Conservation (phyloP, 2,329 filamentous ascomycete genomes). For the Aspergillus carbonarius region DNA sequence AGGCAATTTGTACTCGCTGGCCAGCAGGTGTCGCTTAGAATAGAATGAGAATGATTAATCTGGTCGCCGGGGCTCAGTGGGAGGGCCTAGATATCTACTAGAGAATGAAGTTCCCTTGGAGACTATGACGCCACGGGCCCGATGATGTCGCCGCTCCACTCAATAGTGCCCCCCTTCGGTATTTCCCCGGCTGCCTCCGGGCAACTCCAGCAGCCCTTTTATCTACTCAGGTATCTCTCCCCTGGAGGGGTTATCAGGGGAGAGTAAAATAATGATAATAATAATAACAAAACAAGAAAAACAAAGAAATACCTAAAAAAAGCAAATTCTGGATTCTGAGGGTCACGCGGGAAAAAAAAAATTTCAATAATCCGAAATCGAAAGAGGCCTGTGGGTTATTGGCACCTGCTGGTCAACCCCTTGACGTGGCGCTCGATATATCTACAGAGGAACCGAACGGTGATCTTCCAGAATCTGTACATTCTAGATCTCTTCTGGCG, state of each 20-base stretch:
- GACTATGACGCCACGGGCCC: conserved; percentile 8
- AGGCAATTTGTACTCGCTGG: background rate
- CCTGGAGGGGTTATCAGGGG: background rate
- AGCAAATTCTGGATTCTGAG: background rate
- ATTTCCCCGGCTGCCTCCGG: conserved; percentile 2
- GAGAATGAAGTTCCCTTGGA: conserved; percentile 10
- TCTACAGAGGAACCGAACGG: background rate
- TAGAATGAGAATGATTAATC: background rate
- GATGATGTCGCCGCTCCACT: conserved; percentile 13
- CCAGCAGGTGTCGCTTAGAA: background rate
- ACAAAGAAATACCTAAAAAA: background rate
- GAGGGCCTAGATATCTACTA: background rate
- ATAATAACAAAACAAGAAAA: background rate
- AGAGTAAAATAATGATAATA: too few species aligned
- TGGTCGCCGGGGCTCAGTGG: background rate
- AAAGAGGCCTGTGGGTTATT: background rate
- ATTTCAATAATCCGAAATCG: background rate
- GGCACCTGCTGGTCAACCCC: background rate
- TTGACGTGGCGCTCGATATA: background rate
- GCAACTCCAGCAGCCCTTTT: background rate
- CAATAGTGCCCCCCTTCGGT: background rate
- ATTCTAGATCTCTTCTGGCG: background rate
- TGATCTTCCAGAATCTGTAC: background rate
- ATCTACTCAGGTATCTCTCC: too few species aligned
- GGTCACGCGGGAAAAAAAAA: background rate